Base-by-base conservation (phyloP, 768 basidiomycete genomes). In the Amyloporia xantha region DNA sequence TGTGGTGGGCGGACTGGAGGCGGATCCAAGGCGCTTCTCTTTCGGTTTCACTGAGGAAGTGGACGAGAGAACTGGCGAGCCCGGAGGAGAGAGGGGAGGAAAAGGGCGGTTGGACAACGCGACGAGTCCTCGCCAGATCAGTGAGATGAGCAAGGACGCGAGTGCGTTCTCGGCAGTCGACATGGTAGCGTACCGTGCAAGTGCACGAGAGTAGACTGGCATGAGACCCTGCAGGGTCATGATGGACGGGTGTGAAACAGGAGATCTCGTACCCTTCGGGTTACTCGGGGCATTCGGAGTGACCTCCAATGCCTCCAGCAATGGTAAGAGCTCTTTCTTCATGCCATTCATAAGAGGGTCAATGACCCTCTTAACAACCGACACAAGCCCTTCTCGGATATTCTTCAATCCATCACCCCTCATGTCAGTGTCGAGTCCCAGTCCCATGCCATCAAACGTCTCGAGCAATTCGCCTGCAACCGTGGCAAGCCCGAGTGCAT, bases 381-480 rank as follows among this genome's bases (percentile, higher is more conserved):
- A 87, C 19, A 78, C 69, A 33, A 91, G 73, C 4, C 82, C 81
- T 53, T 86, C 81, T n/a, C 84, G 76, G 49, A 85, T 76, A 30
- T 71, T 59, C 60, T 79, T 84, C 43, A 91, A 65, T 1, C 84
- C 84, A 53, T 90, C 86, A 17, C 76, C 79, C 41, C 85, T 75
- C 44, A 63, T 56, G 53, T 87, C 84, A 21, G 68, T 67, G 43
- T 86, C 82, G 5, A 72, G 65, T 9, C 85, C 84, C 3, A 89
- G 68, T 40, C 72, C 71, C 25, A 86, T 66, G 19, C 80, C 73
- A 62, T 89, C 84, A 46, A 90, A 86, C 13, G 71, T 74, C 56
- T 80, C 79, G 21, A 90, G 70, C 41, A 91, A 67, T 60, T 91
- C 89, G 38, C 82, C 83, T 19, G 84, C 79, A 54, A 91, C 84